phyloP scores from a whole-genome alignment of 306 rosid genomes.

The Malus sieversii region DNA sequence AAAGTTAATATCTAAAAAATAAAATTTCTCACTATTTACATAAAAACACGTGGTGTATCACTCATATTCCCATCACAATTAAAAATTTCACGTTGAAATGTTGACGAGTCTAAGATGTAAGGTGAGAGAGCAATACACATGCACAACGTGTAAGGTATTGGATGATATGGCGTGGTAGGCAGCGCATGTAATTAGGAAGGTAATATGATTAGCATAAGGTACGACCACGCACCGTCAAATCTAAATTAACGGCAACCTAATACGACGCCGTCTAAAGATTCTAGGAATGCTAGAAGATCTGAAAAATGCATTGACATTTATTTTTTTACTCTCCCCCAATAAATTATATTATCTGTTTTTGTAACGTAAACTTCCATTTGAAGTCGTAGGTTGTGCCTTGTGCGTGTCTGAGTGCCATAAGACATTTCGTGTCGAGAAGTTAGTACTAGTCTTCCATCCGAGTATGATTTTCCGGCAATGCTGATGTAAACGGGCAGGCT shows the following conservation, averaged over 20 bases:
- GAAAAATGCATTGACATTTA: not conserved
- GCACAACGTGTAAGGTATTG: not conserved
- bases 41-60: too few relatives aligned
- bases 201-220: not conserved
- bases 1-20: too few relatives aligned
- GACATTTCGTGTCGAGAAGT: too few relatives aligned
- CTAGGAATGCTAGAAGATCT: not conserved
- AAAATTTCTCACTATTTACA: too few relatives aligned
- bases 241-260: not conserved
- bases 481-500: not conserved
- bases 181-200: not conserved
- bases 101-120: not conserved
- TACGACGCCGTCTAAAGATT: not conserved
- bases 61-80: too few relatives aligned
- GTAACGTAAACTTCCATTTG: not conserved
- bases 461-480: not conserved
- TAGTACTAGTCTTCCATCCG: too few relatives aligned
- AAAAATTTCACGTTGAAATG: not conserved
- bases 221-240: not conserved
- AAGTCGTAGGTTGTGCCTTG: not conserved
- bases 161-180: not conserved
- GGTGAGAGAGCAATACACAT: not conserved
- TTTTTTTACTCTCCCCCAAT: not conserved
- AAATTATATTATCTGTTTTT: too few relatives aligned
- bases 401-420: too few relatives aligned